Base-by-base conservation (phyloP, 208 protist genomes). In the Wallacemonas sp. region DNA sequence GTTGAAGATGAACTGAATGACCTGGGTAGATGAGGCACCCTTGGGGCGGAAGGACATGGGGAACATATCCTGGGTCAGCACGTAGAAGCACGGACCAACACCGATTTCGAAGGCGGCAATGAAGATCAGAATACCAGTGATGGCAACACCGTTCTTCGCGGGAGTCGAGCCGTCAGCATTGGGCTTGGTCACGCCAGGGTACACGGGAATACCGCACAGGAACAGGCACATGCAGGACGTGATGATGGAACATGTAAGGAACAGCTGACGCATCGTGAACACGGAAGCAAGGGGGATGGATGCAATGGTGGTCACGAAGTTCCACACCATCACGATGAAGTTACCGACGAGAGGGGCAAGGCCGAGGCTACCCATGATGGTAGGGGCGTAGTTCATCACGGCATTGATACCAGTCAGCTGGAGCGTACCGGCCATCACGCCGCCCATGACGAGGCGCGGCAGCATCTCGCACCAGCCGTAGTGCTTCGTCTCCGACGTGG, bases 371-470 rank as follows among this genome's bases (percentile, higher is more conserved):
- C 68, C 66, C 75, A 85, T 91, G 62, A 96, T 93, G 30, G 70
- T 84, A 30, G 86, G 86, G 27, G 90, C 84, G 74, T 94, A 96
- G 75, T 91, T 92, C 84, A 91, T 93, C 30, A 94, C 75, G 42
- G 86, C 86, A 66, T 93, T 93, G 66, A 93, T 91, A 38, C 90
- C 90, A 31, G 90, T 96, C 71, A 96, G 67, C 70, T 93, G 89
- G 53, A 82, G 68, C 54, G 89, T 86, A 22, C 80, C 73, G 28
- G 79, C 75, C 62, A 89, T 74, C 38, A 84, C 70, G 21, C 36
- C 21, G 34, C 69, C 82, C 58, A 95, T 80, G n/a, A 71, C 1
- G 24, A 93, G 66, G 15, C 60, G 79, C 19, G 61, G 62, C 14
- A 67, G 19, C 84, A 91, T 89, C 44, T 86, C 59, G 8, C 31